Evolutionary conservation across 257 asterid species (phyloP).

Genomic region (Nicotiana undulata): DNA sequence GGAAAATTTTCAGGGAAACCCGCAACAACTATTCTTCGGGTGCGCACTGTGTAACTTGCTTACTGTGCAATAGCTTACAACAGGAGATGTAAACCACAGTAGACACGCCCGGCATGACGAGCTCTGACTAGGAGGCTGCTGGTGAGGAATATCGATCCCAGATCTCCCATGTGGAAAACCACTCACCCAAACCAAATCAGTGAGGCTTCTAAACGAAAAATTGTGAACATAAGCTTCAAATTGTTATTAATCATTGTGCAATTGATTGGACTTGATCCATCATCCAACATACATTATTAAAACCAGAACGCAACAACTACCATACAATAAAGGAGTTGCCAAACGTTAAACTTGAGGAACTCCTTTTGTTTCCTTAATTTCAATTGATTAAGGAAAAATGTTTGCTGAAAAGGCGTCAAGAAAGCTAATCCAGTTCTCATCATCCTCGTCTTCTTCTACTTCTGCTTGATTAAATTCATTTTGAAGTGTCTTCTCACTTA

Average conservation of each 20-base stretch:
- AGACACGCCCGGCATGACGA: fast-evolving
- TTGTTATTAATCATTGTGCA: too few species aligned
- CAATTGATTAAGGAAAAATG: slow-evolving; percentile 29
- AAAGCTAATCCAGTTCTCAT: slow-evolving; percentile 54
- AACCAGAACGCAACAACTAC: not conserved
- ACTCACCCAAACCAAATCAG: too few species aligned
- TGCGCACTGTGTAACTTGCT: too few species aligned
- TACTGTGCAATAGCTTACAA: too few species aligned
- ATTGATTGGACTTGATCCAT: not conserved
- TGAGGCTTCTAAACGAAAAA: too few species aligned
- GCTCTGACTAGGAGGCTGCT: too few species aligned
- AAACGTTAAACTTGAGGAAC: slow-evolving; percentile 25
- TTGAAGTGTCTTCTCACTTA: slow-evolving; percentile 31
- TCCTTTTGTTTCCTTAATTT: not conserved
- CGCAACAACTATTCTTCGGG: fast-evolving
- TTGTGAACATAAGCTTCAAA: too few species aligned
- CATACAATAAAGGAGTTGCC: slow-evolving; percentile 24
- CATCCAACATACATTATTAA: not conserved
- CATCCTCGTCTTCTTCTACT: slow-evolving; percentile 33
- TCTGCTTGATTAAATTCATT: slow-evolving; percentile 20
- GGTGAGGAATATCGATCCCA: too few species aligned
- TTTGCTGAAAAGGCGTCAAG: slow-evolving; percentile 53
- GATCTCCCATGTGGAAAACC: too few species aligned
- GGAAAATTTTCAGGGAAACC: too few species aligned
- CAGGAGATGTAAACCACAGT: too few species aligned